Evolutionary conservation across 139 green algal genomes (phyloP), one percentile per base, ranked within the genome.

Genomic region (Chlorella sp.): DNA sequence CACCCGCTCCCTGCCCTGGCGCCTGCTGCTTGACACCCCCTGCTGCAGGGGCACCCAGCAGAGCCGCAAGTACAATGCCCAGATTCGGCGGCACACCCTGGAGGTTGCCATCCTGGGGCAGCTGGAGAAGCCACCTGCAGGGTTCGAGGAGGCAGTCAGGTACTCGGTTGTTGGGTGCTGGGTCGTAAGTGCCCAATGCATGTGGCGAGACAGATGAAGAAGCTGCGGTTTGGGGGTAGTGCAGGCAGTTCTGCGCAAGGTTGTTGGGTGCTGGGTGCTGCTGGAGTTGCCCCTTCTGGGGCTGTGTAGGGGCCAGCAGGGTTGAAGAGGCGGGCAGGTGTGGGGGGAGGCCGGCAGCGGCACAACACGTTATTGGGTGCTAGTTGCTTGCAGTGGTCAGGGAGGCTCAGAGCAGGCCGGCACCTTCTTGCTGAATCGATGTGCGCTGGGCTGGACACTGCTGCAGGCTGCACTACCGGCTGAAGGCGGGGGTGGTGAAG

Each of bases 401-500:
- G 48, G 48, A 9, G 48, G 48, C 48, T 57, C 48, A 5, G 9
- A 16, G 48, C 48, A 16, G 48, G 48, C 48, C 48, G 48, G 48
- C 7, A 5, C 5, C 78, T 34, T 57, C 11, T 71, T 12, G 24
- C 5, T 32, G 64, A 71, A 18, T 14, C 11, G 64, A 26, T 71
- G 24, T 7, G 32, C 24, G 42, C 32, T 36, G 39, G 15, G 26
- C 28, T 40, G 32, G 0, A 9, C 12, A 69, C 39, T 37, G 28
- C 48, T 30, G 24, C 53, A 91, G 79, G 82, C n/a, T 60, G 57
- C 88, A 91, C 69, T 91, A 81, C 69, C 28, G 68, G 0, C 69
- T 91, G 21, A 91, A 91, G n/a, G 81, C 88, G 7, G 69, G 15
- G 22, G 88, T 40, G 42, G 19, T 85, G 28, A 85, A 85, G 80